phyloP scores from a whole-genome alignment of 768 basidiomycete species.

The Baorangia bicolor region DNA sequence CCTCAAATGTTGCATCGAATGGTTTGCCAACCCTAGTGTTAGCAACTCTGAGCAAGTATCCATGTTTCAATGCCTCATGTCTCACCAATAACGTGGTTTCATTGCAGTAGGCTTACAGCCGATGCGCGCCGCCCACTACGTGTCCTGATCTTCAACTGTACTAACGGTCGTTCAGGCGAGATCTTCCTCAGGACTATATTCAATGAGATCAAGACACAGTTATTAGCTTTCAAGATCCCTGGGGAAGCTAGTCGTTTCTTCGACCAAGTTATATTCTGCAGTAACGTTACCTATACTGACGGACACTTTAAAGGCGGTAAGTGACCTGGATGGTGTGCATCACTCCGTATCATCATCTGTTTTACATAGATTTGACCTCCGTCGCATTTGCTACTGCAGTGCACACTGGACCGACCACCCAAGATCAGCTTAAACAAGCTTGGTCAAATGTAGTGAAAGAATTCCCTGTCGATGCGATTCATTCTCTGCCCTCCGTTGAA shows the following conservation, averaged over 20 bases:
- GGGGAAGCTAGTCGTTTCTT: slow-evolving; percentile 56
- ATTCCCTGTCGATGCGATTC: slow-evolving; percentile 60
- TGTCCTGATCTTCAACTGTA: slow-evolving; percentile 92
- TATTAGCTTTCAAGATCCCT: slow-evolving; percentile 39
- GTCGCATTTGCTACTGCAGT: slow-evolving; percentile 63
- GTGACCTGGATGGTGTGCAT: slow-evolving; percentile 16
- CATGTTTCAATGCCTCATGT: slow-evolving; percentile 1
- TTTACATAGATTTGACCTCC: slow-evolving; percentile 72
- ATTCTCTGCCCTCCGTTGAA: slow-evolving; percentile 85
- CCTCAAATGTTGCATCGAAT: slow-evolving; percentile 79
- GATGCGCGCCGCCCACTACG: slow-evolving; percentile 38
- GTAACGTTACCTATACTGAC: slow-evolving; percentile 91
- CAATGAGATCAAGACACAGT: slow-evolving; percentile 46
- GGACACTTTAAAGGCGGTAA: slow-evolving; percentile 90
- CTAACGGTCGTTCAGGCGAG: slow-evolving; percentile 79
- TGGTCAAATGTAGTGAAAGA: slow-evolving; percentile 66
- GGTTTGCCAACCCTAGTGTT: slow-evolving; percentile 72
- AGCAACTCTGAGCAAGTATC: slow-evolving; percentile 39
- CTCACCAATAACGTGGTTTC: background rate
- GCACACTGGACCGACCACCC: slow-evolving; percentile 64
- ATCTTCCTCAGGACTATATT: slow-evolving; percentile 65
- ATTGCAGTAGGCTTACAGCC: slow-evolving; percentile 4
- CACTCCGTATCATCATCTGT: background rate
- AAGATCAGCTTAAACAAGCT: slow-evolving; percentile 70
- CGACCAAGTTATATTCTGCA: slow-evolving; percentile 88